Percentiles rank a stretch among this genome's conserved stretches.
Evolutionary conservation across 2,329 filamentous ascomycete genomes (phyloP).

Genomic region (Orbilia oligospora): DNA sequence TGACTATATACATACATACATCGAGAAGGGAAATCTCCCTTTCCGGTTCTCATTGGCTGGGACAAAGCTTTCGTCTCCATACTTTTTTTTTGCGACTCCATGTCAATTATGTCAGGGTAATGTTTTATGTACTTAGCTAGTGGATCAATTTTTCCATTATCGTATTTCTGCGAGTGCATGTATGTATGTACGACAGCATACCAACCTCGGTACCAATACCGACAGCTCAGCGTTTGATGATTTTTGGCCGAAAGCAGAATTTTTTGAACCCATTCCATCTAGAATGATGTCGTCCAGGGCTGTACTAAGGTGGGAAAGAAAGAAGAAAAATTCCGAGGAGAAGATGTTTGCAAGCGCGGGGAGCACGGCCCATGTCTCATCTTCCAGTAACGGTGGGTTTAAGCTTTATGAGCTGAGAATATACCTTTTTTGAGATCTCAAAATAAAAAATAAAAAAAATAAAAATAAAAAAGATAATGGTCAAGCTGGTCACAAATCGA

Average conservation of each 20-base stretch:
- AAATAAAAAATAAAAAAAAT: too few relatives aligned
- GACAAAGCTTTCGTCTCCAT: constrained; percentile 28
- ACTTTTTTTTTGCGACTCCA: constrained; percentile 1
- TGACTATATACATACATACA: constrained; percentile 9
- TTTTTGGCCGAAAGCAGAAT: constrained; percentile 33
- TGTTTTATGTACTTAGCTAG: constrained; percentile 21
- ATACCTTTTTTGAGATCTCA: constrained; percentile 8
- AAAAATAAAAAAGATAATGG: too few relatives aligned
- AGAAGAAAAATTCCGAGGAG: constrained; percentile 15
- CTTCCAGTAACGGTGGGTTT: constrained; percentile 36
- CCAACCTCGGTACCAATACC: constrained; percentile 46
- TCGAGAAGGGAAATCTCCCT: constrained; percentile 12
- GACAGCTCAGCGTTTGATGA: constrained; percentile 14
- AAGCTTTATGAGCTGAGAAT: constrained; percentile 18
- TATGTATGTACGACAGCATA: constrained; percentile 7
- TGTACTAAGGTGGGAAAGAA: background rate
- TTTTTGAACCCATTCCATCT: constrained; percentile 12
- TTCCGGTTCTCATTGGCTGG: constrained; percentile 23
- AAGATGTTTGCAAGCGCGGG: constrained; percentile 8
- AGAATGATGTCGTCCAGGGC: constrained; percentile 12
- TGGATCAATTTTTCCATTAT: constrained; percentile 46
- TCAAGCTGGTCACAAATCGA: background rate
- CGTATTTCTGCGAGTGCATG: constrained; percentile 13
- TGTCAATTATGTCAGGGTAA: constrained; percentile 5
- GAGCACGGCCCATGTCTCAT: constrained; percentile 46